Evolutionary conservation across 1,139 yeast genomes (phyloP).

Genomic region (Taiozyma sp.): DNA sequence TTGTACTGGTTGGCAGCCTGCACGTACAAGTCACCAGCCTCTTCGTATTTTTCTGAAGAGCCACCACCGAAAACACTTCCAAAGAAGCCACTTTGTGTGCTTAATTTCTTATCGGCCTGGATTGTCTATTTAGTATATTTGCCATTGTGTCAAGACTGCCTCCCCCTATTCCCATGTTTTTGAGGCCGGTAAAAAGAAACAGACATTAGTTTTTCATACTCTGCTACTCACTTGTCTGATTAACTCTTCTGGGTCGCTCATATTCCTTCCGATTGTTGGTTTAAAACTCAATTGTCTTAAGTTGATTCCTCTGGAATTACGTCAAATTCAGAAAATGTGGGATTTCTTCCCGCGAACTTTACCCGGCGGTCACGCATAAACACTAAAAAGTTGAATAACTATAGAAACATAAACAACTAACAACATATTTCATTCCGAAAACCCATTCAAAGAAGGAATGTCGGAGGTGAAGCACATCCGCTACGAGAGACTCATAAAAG

Average conservation of each 20-base stretch:
- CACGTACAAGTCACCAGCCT: constrained; percentile 83
- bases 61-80: constrained; percentile 65
- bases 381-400: neutral
- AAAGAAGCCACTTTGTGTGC: constrained; percentile 73
- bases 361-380: neutral
- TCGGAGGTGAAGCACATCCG: constrained; percentile 32
- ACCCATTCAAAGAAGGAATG: neutral
- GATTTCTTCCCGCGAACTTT: neutral
- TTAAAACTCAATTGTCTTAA: too few species aligned
- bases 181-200: neutral
- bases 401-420: constrained; percentile 4
- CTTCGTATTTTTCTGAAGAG: constrained; percentile 67
- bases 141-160: neutral
- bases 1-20: constrained; percentile 91
- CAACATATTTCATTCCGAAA: neutral
- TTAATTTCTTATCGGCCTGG: constrained; percentile 64
- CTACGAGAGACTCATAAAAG: constrained; percentile 48
- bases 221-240: constrained; percentile 10
- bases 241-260: constrained; percentile 24
- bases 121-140: neutral
- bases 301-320: too few species aligned
- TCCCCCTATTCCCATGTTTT: neutral
- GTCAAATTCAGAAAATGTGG: neutral
- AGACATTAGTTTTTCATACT: neutral
- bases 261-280: neutral